These are phyloP conservation scores for Russula brevipes DNA, from an alignment of 768 basidiomycete genomes.

Conservation along the genomic window DNA sequence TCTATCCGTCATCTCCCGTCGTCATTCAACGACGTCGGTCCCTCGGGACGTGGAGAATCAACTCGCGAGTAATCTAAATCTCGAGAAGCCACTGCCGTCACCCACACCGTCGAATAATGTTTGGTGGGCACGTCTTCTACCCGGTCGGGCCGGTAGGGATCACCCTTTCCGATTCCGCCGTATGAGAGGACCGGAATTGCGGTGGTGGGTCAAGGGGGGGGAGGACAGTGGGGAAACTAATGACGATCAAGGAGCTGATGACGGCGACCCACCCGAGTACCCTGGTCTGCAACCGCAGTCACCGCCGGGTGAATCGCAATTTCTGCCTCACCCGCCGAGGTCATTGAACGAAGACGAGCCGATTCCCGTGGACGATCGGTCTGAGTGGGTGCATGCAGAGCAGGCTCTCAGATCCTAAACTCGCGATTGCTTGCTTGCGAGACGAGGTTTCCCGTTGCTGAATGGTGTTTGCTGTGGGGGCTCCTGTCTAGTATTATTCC, in stretches of 20 bases:
- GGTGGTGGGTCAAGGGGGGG: conserved; percentile 1
- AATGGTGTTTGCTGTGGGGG: background rate
- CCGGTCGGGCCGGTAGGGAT: conserved; percentile 18
- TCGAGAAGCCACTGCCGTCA: conserved; percentile 10
- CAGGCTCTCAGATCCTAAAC: background rate
- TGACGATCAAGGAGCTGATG: background rate
- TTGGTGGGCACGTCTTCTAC: conserved; percentile 19
- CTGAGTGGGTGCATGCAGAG: conserved; percentile 36
- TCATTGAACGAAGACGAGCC: conserved; percentile 49
- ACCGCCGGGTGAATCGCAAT: background rate
- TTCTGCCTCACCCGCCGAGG: conserved; percentile 35
- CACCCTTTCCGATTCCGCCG: conserved; percentile 20
- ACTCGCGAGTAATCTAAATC: background rate
- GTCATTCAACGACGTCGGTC: conserved; percentile 17
- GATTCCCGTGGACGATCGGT: conserved; percentile 47
- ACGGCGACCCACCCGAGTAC: background rate
- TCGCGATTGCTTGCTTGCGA: background rate
- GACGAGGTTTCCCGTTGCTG: background rate
- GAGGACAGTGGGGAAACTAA: background rate
- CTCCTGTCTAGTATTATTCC: background rate
- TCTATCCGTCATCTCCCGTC: conserved; percentile 25
- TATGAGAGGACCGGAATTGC: background rate
- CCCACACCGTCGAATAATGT: background rate
- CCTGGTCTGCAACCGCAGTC: conserved; percentile 2
- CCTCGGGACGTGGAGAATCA: conserved; percentile 18